Base-by-base conservation (phyloP, 106 monocot species). In the Triglochin maritima region DNA sequence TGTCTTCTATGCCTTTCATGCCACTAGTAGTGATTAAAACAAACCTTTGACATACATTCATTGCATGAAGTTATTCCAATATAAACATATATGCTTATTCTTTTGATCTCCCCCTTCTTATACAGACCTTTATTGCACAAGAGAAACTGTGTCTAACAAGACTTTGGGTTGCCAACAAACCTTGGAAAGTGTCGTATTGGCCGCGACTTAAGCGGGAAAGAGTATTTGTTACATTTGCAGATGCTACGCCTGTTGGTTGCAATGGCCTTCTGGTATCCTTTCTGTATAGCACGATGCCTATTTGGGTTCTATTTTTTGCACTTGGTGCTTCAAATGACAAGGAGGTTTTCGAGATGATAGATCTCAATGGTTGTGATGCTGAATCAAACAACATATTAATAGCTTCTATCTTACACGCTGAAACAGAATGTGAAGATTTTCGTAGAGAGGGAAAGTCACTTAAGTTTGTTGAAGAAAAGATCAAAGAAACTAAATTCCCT, bases 241-340 rank as follows among this genome's bases (percentile, higher is more conserved):
- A 75, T 46, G 44, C 82, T 59, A 87, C 85, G 52, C 46, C 46
- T 57, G 79, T 79, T 70, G 77, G 67, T 42, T 70, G 69, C 17
- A 77, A 56, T 75, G 74, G 80, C 16, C 46, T 50, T 49, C 41
- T 44, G 41, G 52, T 88, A 4, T 78, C 52, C 43, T 98, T 91
- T 50, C 72, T 98, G 42, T 88, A 91, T 78, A 78, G 79, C 6
- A 78, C 80, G 12, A 65, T 91, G 66, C 88, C 96, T 29, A 53
- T 91, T 43, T 98, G 96, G 96, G 61, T 88, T 7, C 70, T 98
- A 80, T 98, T 98, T 71, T 98, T 91, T 61, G 88, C 86, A 4
- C 96, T 98, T 63, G 96, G 91, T 71, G 83, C 74, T 57, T 71
- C 83, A 71, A 86, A 85, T 44, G 96, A 98, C 60, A 98, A 88